Base-by-base conservation (phyloP, 306 rosid species). In the Oxytropis ochrocephala region DNA sequence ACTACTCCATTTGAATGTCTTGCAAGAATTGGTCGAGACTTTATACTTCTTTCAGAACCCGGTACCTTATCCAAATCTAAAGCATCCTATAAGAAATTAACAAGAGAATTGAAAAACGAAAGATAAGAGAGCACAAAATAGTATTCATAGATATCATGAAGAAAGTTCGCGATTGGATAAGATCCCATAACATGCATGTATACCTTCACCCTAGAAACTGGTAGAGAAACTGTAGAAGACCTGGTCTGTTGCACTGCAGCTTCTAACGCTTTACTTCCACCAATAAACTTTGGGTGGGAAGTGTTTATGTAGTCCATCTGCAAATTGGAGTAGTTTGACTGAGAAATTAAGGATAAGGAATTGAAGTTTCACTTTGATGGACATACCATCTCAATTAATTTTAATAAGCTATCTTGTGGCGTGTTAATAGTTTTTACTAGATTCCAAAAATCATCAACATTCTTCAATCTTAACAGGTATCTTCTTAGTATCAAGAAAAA, bases 241-340 rank as follows among this genome's bases (percentile, higher is more conserved):
- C 75, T 86, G 57, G 75, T 82, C 74, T 87, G 98, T 71, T 84
- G 92, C 74, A 78, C 39, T 50, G 97, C 96, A 67, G 48, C 41
- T 79, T 91, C 99, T 58, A 87, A 74, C 11, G 99, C 97, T 80
- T 84, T 91, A 66, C 95, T 88, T 79, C 99, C 99, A 60, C 99
- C 99, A 83, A 94, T 73, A 87, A 94, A 94, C 82, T 91, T 94
- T 81, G 95, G 95, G 75, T 94, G 99, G 65, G 96, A 94, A 67
- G 99, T 91, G 75, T 94, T 94, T 73, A 94, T 91, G 88, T 88
- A 94, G 82, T 87, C 96, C 96, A 91, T 87, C 99, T 94, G 83
- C 81, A 84, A 60, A 80, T 63, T 62, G 16, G 53, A 12, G 81
- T 58, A 61, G 70, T 57, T 80, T 61, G 64, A 53, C 56, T 58